Evolutionary conservation across 495 filamentous ascomycete genomes (phyloP).

Genomic region (Aspergillus campestris): DNA sequence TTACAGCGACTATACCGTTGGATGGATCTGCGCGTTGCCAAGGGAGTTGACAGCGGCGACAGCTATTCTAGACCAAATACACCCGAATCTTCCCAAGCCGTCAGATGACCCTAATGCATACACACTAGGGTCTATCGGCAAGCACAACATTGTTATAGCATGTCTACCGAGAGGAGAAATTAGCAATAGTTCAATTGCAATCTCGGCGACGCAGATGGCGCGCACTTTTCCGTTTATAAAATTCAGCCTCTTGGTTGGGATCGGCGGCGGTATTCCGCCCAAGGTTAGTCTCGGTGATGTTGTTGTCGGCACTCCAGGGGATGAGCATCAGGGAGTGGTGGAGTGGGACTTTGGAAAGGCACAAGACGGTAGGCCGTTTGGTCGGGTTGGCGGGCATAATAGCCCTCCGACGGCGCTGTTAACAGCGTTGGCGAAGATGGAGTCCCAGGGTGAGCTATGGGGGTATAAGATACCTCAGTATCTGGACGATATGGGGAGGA

Average conservation of each 20-base stretch:
- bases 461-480: too few species aligned
- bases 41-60: slow-evolving; percentile 14
- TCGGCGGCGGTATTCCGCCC: slow-evolving; percentile 31
- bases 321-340: slow-evolving; percentile 8
- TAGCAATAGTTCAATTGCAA: slow-evolving; percentile 22
- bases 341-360: slow-evolving; percentile 19
- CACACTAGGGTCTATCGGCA: slow-evolving; percentile 18
- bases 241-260: slow-evolving; percentile 35
- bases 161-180: slow-evolving; percentile 22
- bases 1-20: slow-evolving; percentile 14
- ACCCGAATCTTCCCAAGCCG: slow-evolving; percentile 1
- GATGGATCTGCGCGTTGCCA: slow-evolving; percentile 19
- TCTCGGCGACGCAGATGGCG: slow-evolving; percentile 20
- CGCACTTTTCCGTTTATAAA: slow-evolving; percentile 27
- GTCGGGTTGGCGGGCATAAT: not conserved
- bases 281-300: slow-evolving; percentile 17
- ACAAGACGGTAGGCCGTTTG: slow-evolving; percentile 5
- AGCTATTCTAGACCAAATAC: slow-evolving; percentile 14
- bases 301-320: slow-evolving; percentile 11
- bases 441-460: too few species aligned
- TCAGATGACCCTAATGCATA: slow-evolving; percentile 24
- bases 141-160: slow-evolving; percentile 28
- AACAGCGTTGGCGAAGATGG: too few species aligned
- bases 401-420: too few species aligned
- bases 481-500: too few species aligned